Percentiles rank a stretch among this genome's conserved stretches.
Evolutionary conservation across 805 yeast genomes (phyloP).

Genomic region (Saturnispora diversa): DNA sequence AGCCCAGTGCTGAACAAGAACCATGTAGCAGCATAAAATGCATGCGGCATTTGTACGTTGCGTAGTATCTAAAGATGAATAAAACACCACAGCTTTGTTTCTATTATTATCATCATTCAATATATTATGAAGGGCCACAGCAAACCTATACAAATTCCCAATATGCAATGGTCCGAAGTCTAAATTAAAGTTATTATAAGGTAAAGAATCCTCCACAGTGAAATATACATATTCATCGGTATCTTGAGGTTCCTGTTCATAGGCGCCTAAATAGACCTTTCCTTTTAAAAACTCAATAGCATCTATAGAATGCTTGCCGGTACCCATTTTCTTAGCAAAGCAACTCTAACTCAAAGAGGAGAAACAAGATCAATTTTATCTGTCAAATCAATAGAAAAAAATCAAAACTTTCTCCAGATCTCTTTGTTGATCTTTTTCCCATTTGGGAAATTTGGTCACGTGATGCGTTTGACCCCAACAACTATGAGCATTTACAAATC

Average conservation of each 20-base stretch:
- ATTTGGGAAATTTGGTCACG: constrained; percentile 3
- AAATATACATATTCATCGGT: constrained; percentile 72
- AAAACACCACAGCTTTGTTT: constrained; percentile 84
- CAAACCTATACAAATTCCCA: constrained; percentile 90
- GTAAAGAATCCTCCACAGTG: constrained; percentile 86
- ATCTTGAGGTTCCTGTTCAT: constrained; percentile 69
- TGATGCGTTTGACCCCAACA: too few relatives aligned
- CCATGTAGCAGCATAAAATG: constrained; percentile 87
- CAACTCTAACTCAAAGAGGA: not conserved
- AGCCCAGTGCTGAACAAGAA: constrained; percentile 92
- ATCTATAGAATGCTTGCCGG: constrained; percentile 13
- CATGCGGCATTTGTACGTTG: constrained; percentile 93
- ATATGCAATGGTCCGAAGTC: constrained; percentile 96
- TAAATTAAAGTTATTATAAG: constrained; percentile 89
- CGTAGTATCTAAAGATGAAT: constrained; percentile 72
- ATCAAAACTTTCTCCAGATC: not conserved
- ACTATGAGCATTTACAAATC: too few relatives aligned
- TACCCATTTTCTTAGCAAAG: constrained; percentile 1
- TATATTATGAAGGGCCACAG: constrained; percentile 87
- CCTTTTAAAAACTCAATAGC: constrained; percentile 37
- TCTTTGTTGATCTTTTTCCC: constrained; percentile 7
- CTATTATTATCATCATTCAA: constrained; percentile 78
- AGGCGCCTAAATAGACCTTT: constrained; percentile 86
- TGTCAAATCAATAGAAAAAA: not conserved
- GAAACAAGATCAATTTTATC: not conserved